Base-by-base conservation (phyloP, 805 yeast genomes). In the Diddensiella transvaalensis region DNA sequence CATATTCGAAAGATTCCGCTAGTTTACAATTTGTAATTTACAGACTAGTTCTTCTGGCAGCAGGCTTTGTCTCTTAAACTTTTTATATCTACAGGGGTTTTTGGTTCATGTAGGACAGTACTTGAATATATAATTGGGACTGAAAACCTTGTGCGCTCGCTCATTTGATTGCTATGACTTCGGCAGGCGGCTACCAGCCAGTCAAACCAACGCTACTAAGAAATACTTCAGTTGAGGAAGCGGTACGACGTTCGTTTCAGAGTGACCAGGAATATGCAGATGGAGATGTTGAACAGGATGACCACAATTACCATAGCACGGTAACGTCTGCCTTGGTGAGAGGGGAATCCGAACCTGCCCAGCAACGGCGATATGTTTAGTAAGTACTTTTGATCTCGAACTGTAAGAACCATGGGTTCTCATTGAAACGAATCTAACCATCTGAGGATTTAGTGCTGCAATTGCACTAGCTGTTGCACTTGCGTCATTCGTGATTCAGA, bases 401-500 rank as follows among this genome's bases (percentile, higher is more conserved):
- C 8, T 26, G 32, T 8, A 8, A 8, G 13, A 8, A 13, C 32
- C 32, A 26, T 26, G 32, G 32, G n/a, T n/a, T n/a, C n/a, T n/a
- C n/a, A n/a, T n/a, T n/a, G n/a, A n/a, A n/a, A n/a, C n/a, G n/a
- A n/a, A n/a, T n/a, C n/a, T n/a, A n/a, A 41, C 15, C 39, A n/a
- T n/a, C 32, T 26, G 13, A 26, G 11, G 13, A 8, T 26, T 26
- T 3, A 71, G 76, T 54, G 79, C 82, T 3, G 65, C 69, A 2
- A 54, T 67, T 1, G 70, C 84, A 1, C 74, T 82, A 37, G 11
- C 72, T 1, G 49, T 78, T 1, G 76, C 84, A 0, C 55, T 82
- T 50, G 59, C 77, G 4, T 59, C 89, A 2, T 88, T 88, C 66
- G 89, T 88, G 3, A 59, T 75, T 13, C 96, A 87, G 61, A 87